These are phyloP conservation scores for Neonectria coccinea DNA, from an alignment of 2,329 filamentous ascomycete genomes.

Conservation along the genomic window DNA sequence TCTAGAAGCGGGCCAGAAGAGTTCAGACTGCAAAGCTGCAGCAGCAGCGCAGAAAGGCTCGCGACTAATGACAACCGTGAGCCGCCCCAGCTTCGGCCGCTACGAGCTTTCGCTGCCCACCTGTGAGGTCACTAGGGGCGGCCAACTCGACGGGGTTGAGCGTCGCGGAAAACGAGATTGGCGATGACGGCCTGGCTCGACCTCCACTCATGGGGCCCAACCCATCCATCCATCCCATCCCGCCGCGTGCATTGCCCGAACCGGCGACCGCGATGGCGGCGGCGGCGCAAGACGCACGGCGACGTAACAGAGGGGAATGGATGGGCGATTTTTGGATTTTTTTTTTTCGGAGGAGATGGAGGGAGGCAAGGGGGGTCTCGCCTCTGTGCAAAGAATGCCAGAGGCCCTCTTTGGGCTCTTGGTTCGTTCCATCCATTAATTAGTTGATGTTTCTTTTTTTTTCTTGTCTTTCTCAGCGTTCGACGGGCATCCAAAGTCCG, in stretches of 20 bases:
- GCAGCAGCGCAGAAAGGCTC: constrained; percentile 41
- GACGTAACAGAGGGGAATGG: constrained; percentile 10
- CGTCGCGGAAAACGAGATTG: constrained; percentile 26
- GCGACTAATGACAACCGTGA: constrained; percentile 42
- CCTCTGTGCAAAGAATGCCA: constrained; percentile 3
- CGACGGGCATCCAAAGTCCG: constrained; percentile 10
- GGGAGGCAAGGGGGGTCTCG: neutral
- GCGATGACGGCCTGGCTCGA: constrained; percentile 26
- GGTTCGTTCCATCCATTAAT: too few relatives aligned
- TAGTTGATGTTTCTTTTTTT: too few relatives aligned
- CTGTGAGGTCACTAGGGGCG: constrained; percentile 33
- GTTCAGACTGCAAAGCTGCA: constrained; percentile 8
- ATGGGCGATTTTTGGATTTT: neutral
- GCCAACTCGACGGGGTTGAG: constrained; percentile 19
- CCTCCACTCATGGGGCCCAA: constrained; percentile 11
- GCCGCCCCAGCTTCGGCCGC: constrained; percentile 44
- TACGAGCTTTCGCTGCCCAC: constrained; percentile 38
- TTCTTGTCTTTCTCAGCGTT: constrained; percentile 9
- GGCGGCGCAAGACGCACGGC: constrained; percentile 19
- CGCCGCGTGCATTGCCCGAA: constrained; percentile 17
- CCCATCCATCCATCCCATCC: constrained; percentile 9
- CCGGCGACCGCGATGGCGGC: constrained; percentile 20
- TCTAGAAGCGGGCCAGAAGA: constrained; percentile 49
- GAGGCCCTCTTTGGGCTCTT: constrained; percentile 2
- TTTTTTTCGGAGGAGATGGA: neutral